Base-by-base conservation (phyloP, 1,284 basidiomycete species). In the Cystobasidium pallidum region DNA sequence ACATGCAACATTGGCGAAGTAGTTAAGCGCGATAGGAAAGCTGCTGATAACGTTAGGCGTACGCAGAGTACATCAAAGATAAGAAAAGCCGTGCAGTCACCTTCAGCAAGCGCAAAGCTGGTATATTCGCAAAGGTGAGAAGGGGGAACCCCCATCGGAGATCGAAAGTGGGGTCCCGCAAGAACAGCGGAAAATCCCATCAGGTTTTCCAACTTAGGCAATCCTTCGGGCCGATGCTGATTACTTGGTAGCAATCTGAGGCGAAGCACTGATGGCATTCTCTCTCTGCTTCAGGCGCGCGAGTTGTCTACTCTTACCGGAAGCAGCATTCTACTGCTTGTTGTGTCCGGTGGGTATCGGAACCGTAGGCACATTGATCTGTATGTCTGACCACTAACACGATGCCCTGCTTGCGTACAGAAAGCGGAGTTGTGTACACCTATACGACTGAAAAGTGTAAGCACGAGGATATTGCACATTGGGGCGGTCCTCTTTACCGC, bases 51-150 rank as follows among this genome's bases (percentile, higher is more conserved):
- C 24, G 7, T 7, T 15, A 30, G 13, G 34, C 28, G 17, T n/a
- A 45, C n/a, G n/a, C 58, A 71, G 68, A 71, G 36, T 71, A 63
- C 45, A 47, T 71, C 19, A 41, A 45, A 36, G 68, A 71, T 24
- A 71, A 64, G 52, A 43, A 43, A 32, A 64, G 51, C 28, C 45
- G 68, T 36, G 68, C 68, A 24, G 55, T 71, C 32, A 64, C 59
- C 19, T 71, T 71, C 59, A 59, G 36, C 26, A 71, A 71, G 36
- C 68, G 68, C 21, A 63, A 64, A 71, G 68, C 59, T 43, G 68
- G 68, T 30, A 63, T 71, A 52, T 71, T 71, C 47, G 62, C 51
- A 26, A 71, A 71, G 51, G 68, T 71, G 26, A 63, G 68, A 32
- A 15, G n/a, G 26, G 8, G 13, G n/a, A n/a, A 13, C 2, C 19